A percentile compares a stretch with the other conserved stretches of the same genome.
phyloP scores from a whole-genome alignment of 2,329 filamentous ascomycete species.

The Acephala macrosclerotiorum region DNA sequence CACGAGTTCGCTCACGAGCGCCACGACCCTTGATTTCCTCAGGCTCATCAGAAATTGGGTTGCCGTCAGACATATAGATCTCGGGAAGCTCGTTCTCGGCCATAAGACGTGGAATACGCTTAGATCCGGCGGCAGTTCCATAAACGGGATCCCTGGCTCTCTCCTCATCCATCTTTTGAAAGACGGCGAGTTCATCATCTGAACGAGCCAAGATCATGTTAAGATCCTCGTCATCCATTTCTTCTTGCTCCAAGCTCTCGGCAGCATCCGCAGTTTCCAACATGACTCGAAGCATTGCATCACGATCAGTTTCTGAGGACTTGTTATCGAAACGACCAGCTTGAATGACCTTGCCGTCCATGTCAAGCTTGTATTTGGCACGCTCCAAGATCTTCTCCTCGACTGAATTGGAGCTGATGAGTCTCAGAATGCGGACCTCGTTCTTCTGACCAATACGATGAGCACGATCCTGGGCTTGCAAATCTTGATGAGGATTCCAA shows the following conservation, averaged over 20 bases:
- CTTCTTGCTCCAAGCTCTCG: conserved; percentile 79
- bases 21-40: conserved; percentile 85
- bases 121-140: conserved; percentile 69
- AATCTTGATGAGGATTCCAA: conserved; percentile 99
- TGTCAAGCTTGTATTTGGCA: conserved; percentile 96
- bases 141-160: conserved; percentile 72
- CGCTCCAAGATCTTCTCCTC: conserved; percentile 98
- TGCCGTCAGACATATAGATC: conserved; percentile 89
- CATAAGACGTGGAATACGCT: conserved; percentile 80
- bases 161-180: conserved; percentile 85
- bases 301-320: conserved; percentile 96
- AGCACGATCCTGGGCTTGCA: conserved; percentile 98
- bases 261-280: conserved; percentile 82
- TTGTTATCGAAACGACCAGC: conserved; percentile 99
- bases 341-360: conserved; percentile 99
- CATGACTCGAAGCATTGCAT: conserved; percentile 93
- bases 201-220: conserved; percentile 93
- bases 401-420: conserved; percentile 96
- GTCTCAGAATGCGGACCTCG: conserved; percentile 92
- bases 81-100: conserved; percentile 88
- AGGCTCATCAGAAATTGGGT: conserved; percentile 79
- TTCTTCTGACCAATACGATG: conserved; percentile 99
- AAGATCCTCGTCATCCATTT: conserved; percentile 98
- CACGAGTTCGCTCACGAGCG: conserved; percentile 91
- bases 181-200: conserved; percentile 78